A percentile compares a stretch with the other conserved stretches of the same genome.
Evolutionary conservation across 345 rosid genomes (phyloP).

Genomic region (Salix brachista): DNA sequence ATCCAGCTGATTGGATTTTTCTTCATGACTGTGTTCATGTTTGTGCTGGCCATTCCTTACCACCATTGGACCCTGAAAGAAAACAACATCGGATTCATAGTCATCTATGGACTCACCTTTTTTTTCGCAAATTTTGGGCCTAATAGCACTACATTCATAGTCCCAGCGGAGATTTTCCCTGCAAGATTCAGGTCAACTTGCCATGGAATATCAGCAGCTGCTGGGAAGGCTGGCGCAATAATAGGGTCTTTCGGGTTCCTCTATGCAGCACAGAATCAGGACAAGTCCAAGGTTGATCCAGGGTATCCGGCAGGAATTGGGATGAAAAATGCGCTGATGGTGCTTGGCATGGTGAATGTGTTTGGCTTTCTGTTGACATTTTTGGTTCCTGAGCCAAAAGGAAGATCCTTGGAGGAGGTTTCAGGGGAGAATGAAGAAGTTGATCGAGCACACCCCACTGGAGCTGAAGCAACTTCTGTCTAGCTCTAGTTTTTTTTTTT

Average conservation of each 20-base stretch:
- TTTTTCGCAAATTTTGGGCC: slow-evolving; percentile 20
- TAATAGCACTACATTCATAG: slow-evolving; percentile 6
- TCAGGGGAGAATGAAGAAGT: slow-evolving; percentile 4
- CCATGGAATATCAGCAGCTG: slow-evolving; percentile 18
- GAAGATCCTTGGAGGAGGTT: slow-evolving; percentile 9
- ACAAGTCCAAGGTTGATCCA: slow-evolving; percentile 11
- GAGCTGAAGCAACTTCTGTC: neutral
- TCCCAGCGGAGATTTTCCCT: slow-evolving; percentile 13
- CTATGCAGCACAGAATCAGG: slow-evolving; percentile 33
- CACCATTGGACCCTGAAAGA: slow-evolving; percentile 11
- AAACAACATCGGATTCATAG: slow-evolving; percentile 2
- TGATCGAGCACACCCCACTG: neutral
- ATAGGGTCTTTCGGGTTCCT: slow-evolving; percentile 16
- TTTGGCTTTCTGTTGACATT: slow-evolving; percentile 34
- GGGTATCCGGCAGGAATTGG: slow-evolving; percentile 21
- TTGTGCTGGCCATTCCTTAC: slow-evolving; percentile 8
- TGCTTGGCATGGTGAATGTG: slow-evolving; percentile 18
- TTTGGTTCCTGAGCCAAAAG: slow-evolving; percentile 15
- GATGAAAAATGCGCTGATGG: slow-evolving; percentile 13
- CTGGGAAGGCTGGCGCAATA: slow-evolving; percentile 20
- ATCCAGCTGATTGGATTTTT: slow-evolving; percentile 13
- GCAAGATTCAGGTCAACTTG: slow-evolving; percentile 2
- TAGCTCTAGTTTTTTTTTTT: neutral
- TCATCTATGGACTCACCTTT: neutral
- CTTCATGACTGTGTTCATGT: slow-evolving; percentile 17